These are phyloP conservation scores for Nidula microcarpa DNA, from an alignment of 768 basidiomycete genomes.

Conservation along the genomic window DNA sequence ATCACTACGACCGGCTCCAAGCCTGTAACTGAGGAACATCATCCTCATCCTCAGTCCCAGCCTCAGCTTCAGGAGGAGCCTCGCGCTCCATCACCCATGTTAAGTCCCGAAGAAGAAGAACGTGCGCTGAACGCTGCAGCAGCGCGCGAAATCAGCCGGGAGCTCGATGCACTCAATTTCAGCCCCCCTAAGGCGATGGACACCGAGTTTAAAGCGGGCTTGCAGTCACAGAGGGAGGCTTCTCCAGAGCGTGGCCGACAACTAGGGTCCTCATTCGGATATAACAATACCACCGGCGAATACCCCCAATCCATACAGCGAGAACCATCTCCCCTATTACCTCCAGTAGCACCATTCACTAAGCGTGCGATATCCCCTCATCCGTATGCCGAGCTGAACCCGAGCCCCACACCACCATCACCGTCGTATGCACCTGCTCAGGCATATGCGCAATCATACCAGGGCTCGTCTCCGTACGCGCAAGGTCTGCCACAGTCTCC, in stretches of 20 bases:
- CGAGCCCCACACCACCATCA: conserved; percentile 1
- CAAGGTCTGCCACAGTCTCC: conserved; percentile 5
- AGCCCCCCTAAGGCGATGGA: conserved; percentile 14
- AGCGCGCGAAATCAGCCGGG: conserved; percentile 63
- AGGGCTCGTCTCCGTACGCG: not conserved
- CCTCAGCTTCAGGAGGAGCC: not conserved
- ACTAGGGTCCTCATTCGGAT: conserved; percentile 1
- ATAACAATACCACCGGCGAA: not conserved
- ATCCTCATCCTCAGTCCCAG: not conserved
- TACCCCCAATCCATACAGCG: not conserved
- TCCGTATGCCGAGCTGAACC: conserved; percentile 27
- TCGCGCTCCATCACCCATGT: not conserved
- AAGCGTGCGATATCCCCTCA: conserved; percentile 33
- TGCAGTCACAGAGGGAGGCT: conserved; percentile 8
- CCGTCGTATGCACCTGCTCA: conserved; percentile 12
- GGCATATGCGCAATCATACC: conserved; percentile 14
- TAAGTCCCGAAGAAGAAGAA: conserved; percentile 40
- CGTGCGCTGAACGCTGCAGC: conserved; percentile 60
- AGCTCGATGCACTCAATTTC: conserved; percentile 52
- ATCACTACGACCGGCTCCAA: no score
- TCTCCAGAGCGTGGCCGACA: conserved; percentile 8
- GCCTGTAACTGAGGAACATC: no score
- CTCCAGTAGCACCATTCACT: conserved; percentile 38
- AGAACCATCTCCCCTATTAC: conserved; percentile 18
- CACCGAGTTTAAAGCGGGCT: conserved; percentile 6